Evolutionary conservation across 345 rosid genomes (phyloP).

Genomic region (Linum lewisii): DNA sequence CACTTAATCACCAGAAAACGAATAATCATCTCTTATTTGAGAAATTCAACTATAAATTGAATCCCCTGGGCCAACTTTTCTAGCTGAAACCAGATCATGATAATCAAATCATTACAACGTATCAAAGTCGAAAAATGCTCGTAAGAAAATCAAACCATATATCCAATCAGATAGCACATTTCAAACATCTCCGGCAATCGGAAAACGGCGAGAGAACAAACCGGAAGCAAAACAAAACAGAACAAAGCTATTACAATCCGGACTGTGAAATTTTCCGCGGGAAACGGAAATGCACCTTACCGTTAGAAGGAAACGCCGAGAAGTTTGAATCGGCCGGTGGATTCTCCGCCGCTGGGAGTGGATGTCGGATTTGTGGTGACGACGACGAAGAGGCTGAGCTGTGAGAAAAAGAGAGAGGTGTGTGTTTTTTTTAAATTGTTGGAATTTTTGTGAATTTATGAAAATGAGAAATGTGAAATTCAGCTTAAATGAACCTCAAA

Average conservation of each 20-base stretch:
- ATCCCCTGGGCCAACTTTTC: too few species aligned
- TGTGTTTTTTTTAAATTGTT: neutral
- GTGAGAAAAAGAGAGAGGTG: neutral
- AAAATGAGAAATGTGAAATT: neutral
- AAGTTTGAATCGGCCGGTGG: neutral
- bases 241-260: neutral
- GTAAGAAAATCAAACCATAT: neutral
- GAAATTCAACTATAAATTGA: too few species aligned
- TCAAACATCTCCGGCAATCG: neutral
- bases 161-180: neutral
- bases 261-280: neutral
- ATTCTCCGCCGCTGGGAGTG: neutral
- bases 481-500: neutral
- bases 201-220: neutral
- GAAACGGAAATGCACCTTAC: neutral
- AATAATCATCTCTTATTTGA: too few species aligned
- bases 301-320: neutral
- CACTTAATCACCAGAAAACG: too few species aligned
- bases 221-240: neutral
- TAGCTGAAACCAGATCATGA: neutral
- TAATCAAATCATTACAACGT: neutral
- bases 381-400: neutral
- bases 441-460: neutral
- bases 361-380: neutral
- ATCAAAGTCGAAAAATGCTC: too few species aligned